phyloP scores from a whole-genome alignment of 1,284 basidiomycete genomes.

The Ganoderma leucocontextum region DNA sequence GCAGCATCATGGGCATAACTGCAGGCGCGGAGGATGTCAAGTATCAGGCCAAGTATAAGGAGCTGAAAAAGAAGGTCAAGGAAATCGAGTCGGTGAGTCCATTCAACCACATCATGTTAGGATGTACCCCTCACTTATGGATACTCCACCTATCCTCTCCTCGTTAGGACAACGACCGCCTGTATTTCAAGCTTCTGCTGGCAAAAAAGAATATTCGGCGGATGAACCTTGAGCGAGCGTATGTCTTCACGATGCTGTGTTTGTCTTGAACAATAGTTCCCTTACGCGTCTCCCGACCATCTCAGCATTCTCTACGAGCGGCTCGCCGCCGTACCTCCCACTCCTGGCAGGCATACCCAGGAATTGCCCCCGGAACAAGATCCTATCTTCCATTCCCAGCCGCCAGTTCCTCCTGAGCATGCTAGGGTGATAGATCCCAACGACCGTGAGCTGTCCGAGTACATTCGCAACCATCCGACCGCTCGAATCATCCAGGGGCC shows the following conservation, averaged over 20 bases:
- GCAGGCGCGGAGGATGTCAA: conserved; percentile 88
- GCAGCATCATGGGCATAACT: conserved; percentile 65
- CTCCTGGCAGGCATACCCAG: conserved; percentile 50
- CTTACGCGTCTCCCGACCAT: conserved; percentile 21
- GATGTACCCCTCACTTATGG: conserved; percentile 19
- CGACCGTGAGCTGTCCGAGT: conserved; percentile 55
- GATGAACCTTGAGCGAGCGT: conserved; percentile 91
- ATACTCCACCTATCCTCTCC: conserved; percentile 22
- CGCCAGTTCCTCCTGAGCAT: conserved; percentile 46
- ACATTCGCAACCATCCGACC: conserved; percentile 53
- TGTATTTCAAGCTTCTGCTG: conserved; percentile 82
- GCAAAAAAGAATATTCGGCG: conserved; percentile 89
- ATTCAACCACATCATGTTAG: conserved; percentile 12
- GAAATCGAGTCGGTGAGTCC: conserved; percentile 83
- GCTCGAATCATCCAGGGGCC: conserved; percentile 52
- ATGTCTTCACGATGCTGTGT: conserved; percentile 48
- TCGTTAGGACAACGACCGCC: conserved; percentile 85
- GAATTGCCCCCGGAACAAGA: conserved; percentile 40
- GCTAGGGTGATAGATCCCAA: conserved; percentile 43
- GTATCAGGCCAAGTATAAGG: conserved; percentile 90
- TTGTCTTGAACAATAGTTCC: conserved; percentile 19
- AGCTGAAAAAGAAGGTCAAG: conserved; percentile 88
- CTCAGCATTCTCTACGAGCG: conserved; percentile 81
- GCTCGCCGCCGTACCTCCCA: conserved; percentile 64
- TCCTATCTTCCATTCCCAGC: conserved; percentile 38